These are phyloP conservation scores for Cladosporium halotolerans DNA, from an alignment of 2,329 filamentous ascomycete genomes.

Conservation along the genomic window DNA sequence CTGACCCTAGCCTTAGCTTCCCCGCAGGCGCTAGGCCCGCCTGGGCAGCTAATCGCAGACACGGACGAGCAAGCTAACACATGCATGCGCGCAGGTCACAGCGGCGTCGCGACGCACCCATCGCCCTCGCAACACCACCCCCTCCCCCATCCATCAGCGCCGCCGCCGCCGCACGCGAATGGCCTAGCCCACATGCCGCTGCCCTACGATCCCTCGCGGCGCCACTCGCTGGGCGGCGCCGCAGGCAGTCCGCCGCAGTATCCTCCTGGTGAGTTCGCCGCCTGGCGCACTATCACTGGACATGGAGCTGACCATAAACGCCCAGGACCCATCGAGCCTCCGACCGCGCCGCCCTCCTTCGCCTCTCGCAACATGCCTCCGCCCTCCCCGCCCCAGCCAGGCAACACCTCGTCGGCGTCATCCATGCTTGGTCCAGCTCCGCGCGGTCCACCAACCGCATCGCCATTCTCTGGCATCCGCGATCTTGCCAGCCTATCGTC, in stretches of 20 bases:
- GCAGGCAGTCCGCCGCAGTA: slow-evolving; percentile 30
- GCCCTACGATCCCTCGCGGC: slow-evolving; percentile 37
- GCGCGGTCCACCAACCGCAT: slow-evolving; percentile 40
- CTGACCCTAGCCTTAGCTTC: background rate
- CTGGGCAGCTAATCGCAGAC: background rate
- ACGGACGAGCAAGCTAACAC: slow-evolving; percentile 6
- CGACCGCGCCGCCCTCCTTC: slow-evolving; percentile 36
- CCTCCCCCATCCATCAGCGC: slow-evolving; percentile 17
- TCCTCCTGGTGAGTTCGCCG: slow-evolving; percentile 5
- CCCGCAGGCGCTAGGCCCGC: slow-evolving; percentile 11
- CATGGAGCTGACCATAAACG: slow-evolving; percentile 9
- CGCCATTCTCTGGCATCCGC: slow-evolving; percentile 44
- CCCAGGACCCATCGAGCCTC: slow-evolving; percentile 26
- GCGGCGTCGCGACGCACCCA: slow-evolving; percentile 7
- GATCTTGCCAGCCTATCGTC: slow-evolving; percentile 50
- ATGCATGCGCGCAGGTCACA: slow-evolving; percentile 10
- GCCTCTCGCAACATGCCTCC: slow-evolving; percentile 42
- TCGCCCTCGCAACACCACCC: slow-evolving; percentile 20
- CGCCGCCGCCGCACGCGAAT: slow-evolving; percentile 18
- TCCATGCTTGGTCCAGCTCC: slow-evolving; percentile 28
- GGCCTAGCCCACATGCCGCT: slow-evolving; percentile 31
- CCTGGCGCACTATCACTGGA: background rate
- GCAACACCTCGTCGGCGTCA: slow-evolving; percentile 32
- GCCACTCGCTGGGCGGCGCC: slow-evolving; percentile 38
- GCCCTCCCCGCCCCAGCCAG: slow-evolving; percentile 42